A percentile compares a stretch with the other conserved stretches of the same genome.
These are phyloP conservation scores for Taphrina pruni DNA, from an alignment of 1,139 yeast species.

Conservation along the genomic window DNA sequence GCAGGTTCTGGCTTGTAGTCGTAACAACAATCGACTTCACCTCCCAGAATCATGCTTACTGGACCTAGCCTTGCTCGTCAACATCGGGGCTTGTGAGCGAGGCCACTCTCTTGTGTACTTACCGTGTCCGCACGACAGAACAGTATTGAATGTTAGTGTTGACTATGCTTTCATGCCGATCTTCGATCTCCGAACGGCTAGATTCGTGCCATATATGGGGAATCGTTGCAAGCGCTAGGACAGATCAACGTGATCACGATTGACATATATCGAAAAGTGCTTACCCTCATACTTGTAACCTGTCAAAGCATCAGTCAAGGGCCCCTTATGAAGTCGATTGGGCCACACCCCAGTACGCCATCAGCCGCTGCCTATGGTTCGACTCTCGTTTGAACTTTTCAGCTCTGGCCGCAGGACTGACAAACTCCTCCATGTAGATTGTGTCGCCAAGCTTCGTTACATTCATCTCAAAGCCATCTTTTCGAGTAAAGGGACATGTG, in stretches of 20 bases:
- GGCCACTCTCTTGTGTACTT: conserved; percentile 57
- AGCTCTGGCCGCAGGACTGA: conserved; percentile 24
- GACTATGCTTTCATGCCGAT: conserved; percentile 60
- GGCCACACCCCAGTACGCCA: conserved; percentile 47
- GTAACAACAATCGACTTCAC: conserved; percentile 89
- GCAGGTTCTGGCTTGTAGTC: conserved; percentile 66
- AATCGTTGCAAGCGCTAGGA: conserved; percentile 77
- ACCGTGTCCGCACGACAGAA: conserved; percentile 69
- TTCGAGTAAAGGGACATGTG: conserved; percentile 63
- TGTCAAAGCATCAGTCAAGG: not conserved
- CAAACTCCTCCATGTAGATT: conserved; percentile 49
- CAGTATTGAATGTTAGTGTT: conserved; percentile 78
- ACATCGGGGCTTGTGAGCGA: no score
- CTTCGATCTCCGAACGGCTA: conserved; percentile 69
- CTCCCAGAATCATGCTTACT: conserved; percentile 72
- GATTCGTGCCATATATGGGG: conserved; percentile 76
- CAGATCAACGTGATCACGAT: not conserved
- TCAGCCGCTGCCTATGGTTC: conserved; percentile 34
- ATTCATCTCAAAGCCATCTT: conserved; percentile 68
- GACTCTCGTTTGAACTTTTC: conserved; percentile 28
- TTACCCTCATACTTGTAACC: conserved; percentile 37
- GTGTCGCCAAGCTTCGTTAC: conserved; percentile 57
- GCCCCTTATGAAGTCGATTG: not conserved
- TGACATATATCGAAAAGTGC: not conserved
- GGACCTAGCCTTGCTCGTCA: conserved; percentile 57